Conservation (phyloP, 73 alveolate species). For the Paramecium pentaurelia region DNA sequence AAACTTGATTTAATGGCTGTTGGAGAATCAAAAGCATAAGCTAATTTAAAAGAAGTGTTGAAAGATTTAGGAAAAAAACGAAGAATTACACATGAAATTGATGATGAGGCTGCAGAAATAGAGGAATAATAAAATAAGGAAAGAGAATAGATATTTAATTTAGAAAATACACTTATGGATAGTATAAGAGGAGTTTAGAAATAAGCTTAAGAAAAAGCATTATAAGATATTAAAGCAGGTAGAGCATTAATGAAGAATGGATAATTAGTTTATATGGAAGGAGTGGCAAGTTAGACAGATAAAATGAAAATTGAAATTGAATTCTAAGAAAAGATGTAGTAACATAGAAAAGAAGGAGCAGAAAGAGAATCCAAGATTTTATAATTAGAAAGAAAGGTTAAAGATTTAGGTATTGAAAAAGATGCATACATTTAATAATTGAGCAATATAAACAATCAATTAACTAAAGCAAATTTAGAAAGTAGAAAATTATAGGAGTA, state of each 20-base stretch:
- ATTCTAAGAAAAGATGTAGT: neutral
- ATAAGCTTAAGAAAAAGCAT: constrained; percentile 36
- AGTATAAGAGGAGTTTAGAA: constrained; percentile 35
- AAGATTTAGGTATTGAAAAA: constrained; percentile 41
- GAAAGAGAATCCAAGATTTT: neutral
- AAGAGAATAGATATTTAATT: neutral
- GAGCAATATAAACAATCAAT: neutral
- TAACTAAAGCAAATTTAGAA: constrained; percentile 27
- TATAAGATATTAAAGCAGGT: constrained; percentile 34
- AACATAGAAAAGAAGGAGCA: neutral
- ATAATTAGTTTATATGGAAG: constrained; percentile 26
- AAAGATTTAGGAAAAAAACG: constrained; percentile 44
- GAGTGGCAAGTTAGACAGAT: neutral
- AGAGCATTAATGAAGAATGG: constrained; percentile 45
- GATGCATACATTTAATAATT: constrained; percentile 43
- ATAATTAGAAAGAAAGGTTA: constrained; percentile 42
- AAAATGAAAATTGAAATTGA: neutral
- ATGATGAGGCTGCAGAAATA: constrained; percentile 19
- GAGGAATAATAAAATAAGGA: neutral
- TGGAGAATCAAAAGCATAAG: constrained; percentile 56
- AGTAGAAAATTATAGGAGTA: neutral
- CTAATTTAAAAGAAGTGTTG: constrained; percentile 30
- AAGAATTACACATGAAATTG: constrained; percentile 47
- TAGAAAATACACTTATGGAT: neutral
- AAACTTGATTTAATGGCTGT: constrained; percentile 33